Base-by-base conservation (phyloP, 2,329 filamentous ascomycete species). In the Fusarium sp. region DNA sequence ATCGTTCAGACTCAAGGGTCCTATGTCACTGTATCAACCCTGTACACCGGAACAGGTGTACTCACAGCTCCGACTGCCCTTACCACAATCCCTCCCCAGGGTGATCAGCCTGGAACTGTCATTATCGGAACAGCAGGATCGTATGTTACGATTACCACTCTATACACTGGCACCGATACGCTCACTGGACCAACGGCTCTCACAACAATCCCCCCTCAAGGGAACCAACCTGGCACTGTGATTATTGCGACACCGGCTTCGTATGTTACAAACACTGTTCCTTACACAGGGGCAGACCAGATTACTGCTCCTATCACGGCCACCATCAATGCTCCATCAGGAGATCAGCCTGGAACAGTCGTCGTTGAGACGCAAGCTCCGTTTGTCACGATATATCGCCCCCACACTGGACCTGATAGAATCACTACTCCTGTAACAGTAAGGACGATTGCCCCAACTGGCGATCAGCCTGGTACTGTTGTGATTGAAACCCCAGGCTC, bases 401-500 rank as follows among this genome's bases (percentile, higher is more conserved):
- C 63, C 6, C 64, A 67, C 24, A 54, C 39, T n/a, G 57, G 63
- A 21, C n/a, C 24, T 1, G 44, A 64, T 17, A 45, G 36, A 30
- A 67, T 68, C 17, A 68, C 42, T 4, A 48, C 58, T 2, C 52
- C 64, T 6, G 15, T 65, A 7, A 67, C 64, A 11, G 32, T 67
- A 3, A 59, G 58, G 7, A 67, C 63, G 7, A 65, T 67, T 17
- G 44, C 52, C 7, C 64, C 64, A 3, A 42, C 26, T 23, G 53
- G 58, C 4, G 48, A 55, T 9, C 44, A 67, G 48, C 64, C 64
- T 7, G 65, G 65, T 21, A 68, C 64, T 3, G 28, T 67, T 9
- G 52, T 67, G 12, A 52, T 67, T 6, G 64, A 68, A 48, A 67
- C 64, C 2, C 63, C 64, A 7, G 58, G 58, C 2, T 51, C 53